Base-by-base conservation (phyloP, 768 basidiomycete species). In the Tricholoma flavovirens region DNA sequence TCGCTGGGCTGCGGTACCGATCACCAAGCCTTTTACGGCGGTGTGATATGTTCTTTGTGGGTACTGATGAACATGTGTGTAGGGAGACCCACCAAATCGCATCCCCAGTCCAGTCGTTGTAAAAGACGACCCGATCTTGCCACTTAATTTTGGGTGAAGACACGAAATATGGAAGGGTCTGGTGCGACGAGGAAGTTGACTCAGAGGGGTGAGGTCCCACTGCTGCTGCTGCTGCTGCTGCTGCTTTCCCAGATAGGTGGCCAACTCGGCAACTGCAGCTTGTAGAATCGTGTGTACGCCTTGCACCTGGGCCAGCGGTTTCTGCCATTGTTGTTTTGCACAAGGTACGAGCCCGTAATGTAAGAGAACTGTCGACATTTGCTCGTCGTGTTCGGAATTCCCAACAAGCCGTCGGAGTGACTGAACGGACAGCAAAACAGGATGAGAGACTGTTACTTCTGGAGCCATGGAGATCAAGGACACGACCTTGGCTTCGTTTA, bases 391-490 rank as follows among this genome's bases (percentile, higher is more conserved):
- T 52, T 32, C 4, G 51, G 55, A 29, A 36, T 32, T 24, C n/a
- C 29, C 4, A 26, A 1, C 24, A 4, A 17, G 38, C n/a, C 24
- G 24, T 26, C 5, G 3, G 24, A 26, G 24, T 26, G 24, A 26
- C 24, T 11, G 46, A 55, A 11, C 42, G 24, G 24, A 26, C 11
- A 3, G 42, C 11, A 38, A 55, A 40, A 55, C 40, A 14, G 38
- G 21, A 40, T 21, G 32, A 53, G 12, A 17, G 24, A 32, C 19
- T 32, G 15, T 54, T 53, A 24, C 26, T 45, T 56, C 53, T 14
- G 57, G 54, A 38, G 52, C 54, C 56, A 59, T 49, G n/a, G 38
- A 53, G 30, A 51, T 61, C 55, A 43, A 56, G 21, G 53, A 52
- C 45, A 11, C 40, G 24, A 54, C 63, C 58, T 62, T 62, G 51